Conservation (phyloP, 2,329 filamentous ascomycete species). For the Talaromyces funiculosus region DNA sequence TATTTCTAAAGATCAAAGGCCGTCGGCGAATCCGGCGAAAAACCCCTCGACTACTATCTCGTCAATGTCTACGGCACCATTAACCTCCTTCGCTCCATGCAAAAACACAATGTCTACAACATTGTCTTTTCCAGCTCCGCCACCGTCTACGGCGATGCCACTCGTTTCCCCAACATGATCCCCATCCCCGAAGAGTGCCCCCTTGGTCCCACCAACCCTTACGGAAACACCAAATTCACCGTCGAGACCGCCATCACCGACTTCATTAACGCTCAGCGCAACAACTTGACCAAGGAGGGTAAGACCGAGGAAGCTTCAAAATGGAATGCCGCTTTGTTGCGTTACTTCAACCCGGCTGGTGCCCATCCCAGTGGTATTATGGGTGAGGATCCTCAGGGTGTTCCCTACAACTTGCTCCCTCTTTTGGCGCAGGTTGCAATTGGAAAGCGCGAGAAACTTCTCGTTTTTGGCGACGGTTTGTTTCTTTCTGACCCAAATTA, state of each 20-base stretch:
- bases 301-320: conserved; percentile 65
- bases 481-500: conserved; percentile 2
- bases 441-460: conserved; percentile 85
- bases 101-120: conserved; percentile 83
- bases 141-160: conserved; percentile 97
- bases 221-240: conserved; percentile 91
- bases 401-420: conserved; percentile 93
- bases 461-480: conserved; percentile 89
- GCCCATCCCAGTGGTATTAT: conserved; percentile 93
- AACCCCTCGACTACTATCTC: conserved; percentile 93
- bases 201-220: conserved; percentile 92
- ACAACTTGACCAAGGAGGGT: conserved; percentile 72
- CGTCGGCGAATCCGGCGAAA: conserved; percentile 90
- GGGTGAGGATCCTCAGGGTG: conserved; percentile 94
- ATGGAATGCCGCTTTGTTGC: conserved; percentile 88
- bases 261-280: conserved; percentile 78
- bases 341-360: conserved; percentile 97
- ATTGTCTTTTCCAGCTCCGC: conserved; percentile 98
- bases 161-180: conserved; percentile 95
- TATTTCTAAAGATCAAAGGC: conserved; percentile 46
- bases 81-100: conserved; percentile 78
- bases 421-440: conserved; percentile 93
- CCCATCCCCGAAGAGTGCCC: conserved; percentile 97
- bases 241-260: conserved; percentile 92
- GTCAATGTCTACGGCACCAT: conserved; percentile 95